phyloP scores from a whole-genome alignment of 225 moss, liverwort and hornwort species.

The Asterella californica region DNA sequence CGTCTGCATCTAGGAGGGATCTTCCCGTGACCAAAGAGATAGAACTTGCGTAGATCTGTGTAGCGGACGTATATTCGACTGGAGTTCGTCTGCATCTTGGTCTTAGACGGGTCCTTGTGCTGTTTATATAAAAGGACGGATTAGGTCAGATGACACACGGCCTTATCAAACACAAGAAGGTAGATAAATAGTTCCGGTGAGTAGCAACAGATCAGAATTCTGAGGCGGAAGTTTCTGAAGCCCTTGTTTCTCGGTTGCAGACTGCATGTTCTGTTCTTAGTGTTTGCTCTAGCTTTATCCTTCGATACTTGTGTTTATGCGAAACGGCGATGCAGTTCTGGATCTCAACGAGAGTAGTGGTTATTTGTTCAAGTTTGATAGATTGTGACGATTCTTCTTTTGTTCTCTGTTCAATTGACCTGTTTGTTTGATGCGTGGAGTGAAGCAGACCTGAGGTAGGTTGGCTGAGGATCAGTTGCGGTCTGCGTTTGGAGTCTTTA shows the following conservation, averaged over 20 bases:
- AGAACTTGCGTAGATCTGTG: neutral
- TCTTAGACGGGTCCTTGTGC: neutral
- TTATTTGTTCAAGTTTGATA: too few species aligned
- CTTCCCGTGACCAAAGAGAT: neutral
- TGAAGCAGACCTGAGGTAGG: neutral
- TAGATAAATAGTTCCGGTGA: neutral
- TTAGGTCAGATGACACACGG: neutral
- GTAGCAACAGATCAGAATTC: neutral
- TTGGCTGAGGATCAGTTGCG: too few species aligned
- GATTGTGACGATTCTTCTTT: neutral
- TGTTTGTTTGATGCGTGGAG: neutral
- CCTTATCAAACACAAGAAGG: neutral
- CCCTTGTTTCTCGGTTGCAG: neutral
- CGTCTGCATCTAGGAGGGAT: neutral
- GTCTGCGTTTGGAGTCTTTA: neutral
- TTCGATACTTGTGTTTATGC: neutral
- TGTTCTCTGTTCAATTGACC: neutral
- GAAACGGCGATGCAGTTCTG: neutral
- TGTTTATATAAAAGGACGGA: neutral
- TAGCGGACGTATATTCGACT: neutral
- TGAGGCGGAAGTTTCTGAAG: neutral
- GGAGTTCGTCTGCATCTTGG: neutral
- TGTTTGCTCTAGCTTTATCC: neutral
- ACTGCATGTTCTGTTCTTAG: neutral
- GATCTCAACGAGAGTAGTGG: too few species aligned